Conservation (phyloP, 176 grass and related monocot genomes). For the Phoenix roebelenii region DNA sequence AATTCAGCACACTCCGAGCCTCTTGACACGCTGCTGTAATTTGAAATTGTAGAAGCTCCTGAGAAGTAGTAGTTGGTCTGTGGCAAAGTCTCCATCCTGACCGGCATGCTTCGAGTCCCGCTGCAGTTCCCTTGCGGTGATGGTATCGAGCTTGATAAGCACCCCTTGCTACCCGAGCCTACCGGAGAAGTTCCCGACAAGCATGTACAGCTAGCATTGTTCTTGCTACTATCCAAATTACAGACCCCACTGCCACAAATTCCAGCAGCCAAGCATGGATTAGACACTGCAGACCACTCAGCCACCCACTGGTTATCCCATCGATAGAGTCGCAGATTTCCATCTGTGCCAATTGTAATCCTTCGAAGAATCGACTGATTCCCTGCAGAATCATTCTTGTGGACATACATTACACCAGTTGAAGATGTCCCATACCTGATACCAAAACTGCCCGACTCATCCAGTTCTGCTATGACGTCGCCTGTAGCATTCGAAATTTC, state of each 20-base stretch:
- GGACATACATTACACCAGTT: constrained; percentile 8
- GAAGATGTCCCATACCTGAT: constrained; percentile 5
- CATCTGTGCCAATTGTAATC: background rate
- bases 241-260: constrained; percentile 13
- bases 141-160: too few relatives aligned
- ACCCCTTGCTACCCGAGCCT: too few relatives aligned
- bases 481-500: constrained; percentile 11
- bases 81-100: background rate
- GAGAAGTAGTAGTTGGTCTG: constrained; percentile 12
- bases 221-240: background rate
- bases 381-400: constrained; percentile 12
- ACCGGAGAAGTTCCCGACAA: background rate
- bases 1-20: background rate
- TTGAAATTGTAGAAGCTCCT: constrained; percentile 2
- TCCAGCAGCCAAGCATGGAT: constrained; percentile 7
- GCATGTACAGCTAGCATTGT: background rate
- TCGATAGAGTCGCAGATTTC: background rate
- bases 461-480: background rate
- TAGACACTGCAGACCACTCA: constrained; percentile 5
- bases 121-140: too few relatives aligned
- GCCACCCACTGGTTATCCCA: background rate
- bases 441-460: constrained; percentile 3
- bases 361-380: background rate
- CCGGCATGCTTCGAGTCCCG: too few relatives aligned
- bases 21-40: background rate